Base-by-base conservation (phyloP, 352 stramenopile species). In the Phytophthora pini region DNA sequence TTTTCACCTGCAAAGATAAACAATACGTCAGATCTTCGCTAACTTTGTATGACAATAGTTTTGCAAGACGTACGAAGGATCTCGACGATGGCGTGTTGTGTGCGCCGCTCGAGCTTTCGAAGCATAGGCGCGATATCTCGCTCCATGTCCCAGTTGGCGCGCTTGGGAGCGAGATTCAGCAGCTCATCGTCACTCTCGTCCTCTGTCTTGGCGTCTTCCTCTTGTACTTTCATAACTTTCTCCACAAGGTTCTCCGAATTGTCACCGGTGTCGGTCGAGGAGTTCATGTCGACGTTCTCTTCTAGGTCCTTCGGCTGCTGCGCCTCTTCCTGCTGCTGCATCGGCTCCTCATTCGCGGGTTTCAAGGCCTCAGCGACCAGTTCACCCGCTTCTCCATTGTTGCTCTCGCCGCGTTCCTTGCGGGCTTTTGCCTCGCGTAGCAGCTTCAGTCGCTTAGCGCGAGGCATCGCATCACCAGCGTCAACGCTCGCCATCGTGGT, bases 141-240 rank as follows among this genome's bases (percentile, higher is more conserved):
- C 61, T 95, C 87, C 56, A 96, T 92, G 54, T 96, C 88, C 86
- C 87, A 96, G 55, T 94, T 96, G 17, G 87, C 86, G 20, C 85
- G 86, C 72, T 94, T 94, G 1, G 88, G 86, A 20, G 88, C 88
- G 2, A 96, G 68, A 36, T 85, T 87, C 49, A 96, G 57, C 26
- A 89, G 50, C 6, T 95, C 88, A 12, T 83, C 79, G 0, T 90
- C 83, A 6, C 82, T 79, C 24, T 90, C 74, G 8, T 82, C 70
- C 4, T 79, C 73, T 0, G 61, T 74, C 2, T 77, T 72, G 5
- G 53, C 50, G 26, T 65, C 56, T 10, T 76, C 64, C 24, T 72
- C 55, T 12, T 75, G 55, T 10, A 10, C 52, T 13, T 77, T 58
- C 27, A 27, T 61, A 43, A 78, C 45, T 39, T 74, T 78, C 48